Evolutionary conservation across 306 rosid species (phyloP).

Genomic region (Abrus pulchellus): DNA sequence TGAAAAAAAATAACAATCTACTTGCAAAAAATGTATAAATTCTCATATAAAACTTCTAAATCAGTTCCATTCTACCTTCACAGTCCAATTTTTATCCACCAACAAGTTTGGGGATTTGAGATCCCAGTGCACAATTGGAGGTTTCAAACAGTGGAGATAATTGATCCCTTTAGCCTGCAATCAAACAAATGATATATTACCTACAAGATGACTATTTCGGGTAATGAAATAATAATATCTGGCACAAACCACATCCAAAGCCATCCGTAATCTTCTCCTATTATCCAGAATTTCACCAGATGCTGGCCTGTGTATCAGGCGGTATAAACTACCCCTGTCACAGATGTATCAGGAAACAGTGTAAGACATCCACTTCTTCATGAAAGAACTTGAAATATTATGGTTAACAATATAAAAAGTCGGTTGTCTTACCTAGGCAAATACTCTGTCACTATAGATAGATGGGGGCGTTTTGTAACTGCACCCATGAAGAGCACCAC

Average conservation of each 20-base stretch:
- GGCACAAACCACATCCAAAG: constrained; percentile 86
- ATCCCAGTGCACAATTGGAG: constrained; percentile 97
- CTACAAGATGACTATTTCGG: background rate
- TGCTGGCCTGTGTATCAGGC: constrained; percentile 89
- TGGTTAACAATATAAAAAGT: constrained; percentile 14
- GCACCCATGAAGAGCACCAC: constrained; percentile 99
- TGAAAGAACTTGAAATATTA: constrained; percentile 1
- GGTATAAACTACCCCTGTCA: constrained; percentile 89
- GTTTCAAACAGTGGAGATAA: constrained; percentile 92
- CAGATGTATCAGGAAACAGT: constrained; percentile 35
- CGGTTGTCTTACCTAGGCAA: constrained; percentile 72
- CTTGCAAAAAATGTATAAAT: constrained; percentile 14
- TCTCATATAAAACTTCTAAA: constrained; percentile 30
- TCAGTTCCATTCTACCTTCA: constrained; percentile 65
- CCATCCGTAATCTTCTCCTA: constrained; percentile 89
- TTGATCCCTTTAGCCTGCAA: constrained; percentile 98
- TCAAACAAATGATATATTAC: constrained; percentile 26
- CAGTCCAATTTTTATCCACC: constrained; percentile 96
- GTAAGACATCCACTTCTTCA: constrained; percentile 31
- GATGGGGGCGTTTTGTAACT: constrained; percentile 88
- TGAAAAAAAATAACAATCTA: constrained; percentile 34
- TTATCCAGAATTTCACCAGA: constrained; percentile 82
- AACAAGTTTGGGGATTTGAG: constrained; percentile 96
- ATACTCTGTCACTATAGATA: constrained; percentile 95
- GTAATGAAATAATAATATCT: constrained; percentile 21